Evolutionary conservation across 495 filamentous ascomycete species (phyloP).

Genomic region (Cercophora samala): DNA sequence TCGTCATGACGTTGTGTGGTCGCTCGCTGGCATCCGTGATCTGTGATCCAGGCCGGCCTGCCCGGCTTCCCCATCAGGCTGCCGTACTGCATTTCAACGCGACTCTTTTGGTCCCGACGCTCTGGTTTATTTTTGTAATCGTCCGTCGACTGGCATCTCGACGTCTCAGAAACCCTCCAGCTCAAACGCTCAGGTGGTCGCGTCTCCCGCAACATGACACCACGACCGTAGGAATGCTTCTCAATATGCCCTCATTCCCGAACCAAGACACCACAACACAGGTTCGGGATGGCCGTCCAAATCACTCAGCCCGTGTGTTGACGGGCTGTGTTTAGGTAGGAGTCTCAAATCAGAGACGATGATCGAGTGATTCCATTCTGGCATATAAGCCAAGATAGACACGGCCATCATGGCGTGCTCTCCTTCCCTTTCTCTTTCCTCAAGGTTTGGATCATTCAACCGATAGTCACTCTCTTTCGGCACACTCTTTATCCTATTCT

Average conservation of each 20-base stretch:
- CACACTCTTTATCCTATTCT: neutral
- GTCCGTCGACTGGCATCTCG: neutral
- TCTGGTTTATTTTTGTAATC: conserved; percentile 1
- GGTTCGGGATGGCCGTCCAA: neutral
- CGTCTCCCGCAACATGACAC: neutral
- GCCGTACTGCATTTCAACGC: conserved; percentile 4
- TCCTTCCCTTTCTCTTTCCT: conserved; percentile 2
- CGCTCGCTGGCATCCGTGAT: neutral
- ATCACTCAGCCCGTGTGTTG: neutral
- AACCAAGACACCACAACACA: neutral
- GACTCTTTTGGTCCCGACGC: neutral
- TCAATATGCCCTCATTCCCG: conserved; percentile 17
- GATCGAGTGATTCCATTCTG: conserved; percentile 4
- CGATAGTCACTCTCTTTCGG: neutral
- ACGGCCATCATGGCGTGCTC: neutral
- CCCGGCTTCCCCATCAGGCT: neutral
- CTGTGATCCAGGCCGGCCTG: neutral
- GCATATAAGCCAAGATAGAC: conserved; percentile 1
- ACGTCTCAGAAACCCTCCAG: neutral
- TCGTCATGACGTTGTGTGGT: too few species aligned
- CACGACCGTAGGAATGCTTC: conserved; percentile 14
- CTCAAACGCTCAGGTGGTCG: neutral
- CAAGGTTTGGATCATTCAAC: conserved; percentile 7
- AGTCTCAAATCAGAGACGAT: neutral
- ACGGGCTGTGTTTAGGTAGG: too few species aligned